Conservation (phyloP, 768 basidiomycete species). For the Dioszegia crocea region DNA sequence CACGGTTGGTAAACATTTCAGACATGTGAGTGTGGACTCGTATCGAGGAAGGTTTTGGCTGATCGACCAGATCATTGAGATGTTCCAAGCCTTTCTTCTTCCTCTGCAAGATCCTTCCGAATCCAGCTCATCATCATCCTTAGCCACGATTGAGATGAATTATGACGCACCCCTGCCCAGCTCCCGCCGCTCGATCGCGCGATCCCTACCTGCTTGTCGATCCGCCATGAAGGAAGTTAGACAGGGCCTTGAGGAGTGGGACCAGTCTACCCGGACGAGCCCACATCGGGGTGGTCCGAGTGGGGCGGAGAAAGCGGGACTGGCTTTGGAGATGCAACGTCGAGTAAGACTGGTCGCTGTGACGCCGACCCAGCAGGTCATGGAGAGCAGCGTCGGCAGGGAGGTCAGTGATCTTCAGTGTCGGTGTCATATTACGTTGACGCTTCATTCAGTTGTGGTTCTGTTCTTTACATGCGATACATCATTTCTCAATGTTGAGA, state of each 20-base stretch:
- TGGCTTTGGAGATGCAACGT: conserved; percentile 24
- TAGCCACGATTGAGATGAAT: conserved; percentile 25
- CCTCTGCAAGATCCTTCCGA: conserved; percentile 13
- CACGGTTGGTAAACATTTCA: conserved; percentile 40
- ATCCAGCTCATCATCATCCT: background rate
- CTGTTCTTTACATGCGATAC: conserved; percentile 41
- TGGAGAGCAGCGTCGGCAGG: conserved; percentile 33
- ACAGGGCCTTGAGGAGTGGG: conserved; percentile 22
- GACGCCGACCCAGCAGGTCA: conserved; percentile 37
- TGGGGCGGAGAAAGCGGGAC: conserved; percentile 3
- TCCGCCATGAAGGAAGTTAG: conserved; percentile 18
- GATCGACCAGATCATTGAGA: conserved; percentile 34
- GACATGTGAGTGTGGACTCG: conserved; percentile 31
- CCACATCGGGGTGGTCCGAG: conserved; percentile 1
- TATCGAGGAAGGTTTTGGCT: background rate
- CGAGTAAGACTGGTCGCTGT: conserved; percentile 33
- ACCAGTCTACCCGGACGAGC: background rate
- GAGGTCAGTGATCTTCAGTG: conserved; percentile 23
- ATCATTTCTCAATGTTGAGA: conserved; percentile 45
- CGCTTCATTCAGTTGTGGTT: conserved; percentile 36
- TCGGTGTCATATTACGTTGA: background rate
- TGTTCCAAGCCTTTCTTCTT: conserved; percentile 31
- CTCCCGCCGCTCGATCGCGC: conserved; percentile 19
- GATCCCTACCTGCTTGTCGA: conserved; percentile 22
- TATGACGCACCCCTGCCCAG: conserved; percentile 34